phyloP scores from a whole-genome alignment of 2,329 filamentous ascomycete genomes.

The Ceratocystis harringtonii region DNA sequence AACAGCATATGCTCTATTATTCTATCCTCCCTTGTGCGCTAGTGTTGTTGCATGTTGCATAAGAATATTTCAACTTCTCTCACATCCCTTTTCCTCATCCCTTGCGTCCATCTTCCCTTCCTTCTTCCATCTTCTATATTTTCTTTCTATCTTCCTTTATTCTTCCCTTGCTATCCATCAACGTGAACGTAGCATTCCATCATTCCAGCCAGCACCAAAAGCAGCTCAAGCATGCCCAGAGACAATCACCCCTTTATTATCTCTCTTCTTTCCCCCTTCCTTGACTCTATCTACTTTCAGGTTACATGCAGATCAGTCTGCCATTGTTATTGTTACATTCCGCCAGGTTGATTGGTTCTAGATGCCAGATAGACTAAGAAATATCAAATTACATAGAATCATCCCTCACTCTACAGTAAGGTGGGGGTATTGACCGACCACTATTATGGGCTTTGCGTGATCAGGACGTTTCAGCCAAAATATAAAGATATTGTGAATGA shows the following conservation, averaged over 20 bases:
- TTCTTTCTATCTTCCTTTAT: neutral
- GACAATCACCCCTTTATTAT: neutral
- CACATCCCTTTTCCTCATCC: neutral
- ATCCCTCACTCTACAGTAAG: neutral
- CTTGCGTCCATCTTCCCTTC: neutral
- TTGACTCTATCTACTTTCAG: neutral
- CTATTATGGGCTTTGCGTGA: no score
- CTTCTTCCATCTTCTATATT: neutral
- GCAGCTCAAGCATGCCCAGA: neutral
- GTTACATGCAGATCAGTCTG: neutral
- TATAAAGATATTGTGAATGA: no score
- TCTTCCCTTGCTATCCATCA: neutral
- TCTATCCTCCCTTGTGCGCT: neutral
- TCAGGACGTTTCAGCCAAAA: no score
- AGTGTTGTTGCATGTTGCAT: neutral
- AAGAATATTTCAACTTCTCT: neutral
- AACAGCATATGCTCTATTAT: neutral
- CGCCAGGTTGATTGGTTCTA: neutral
- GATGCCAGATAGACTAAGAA: no score
- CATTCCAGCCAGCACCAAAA: neutral
- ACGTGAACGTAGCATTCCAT: neutral
- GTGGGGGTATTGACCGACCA: no score
- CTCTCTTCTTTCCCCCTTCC: neutral
- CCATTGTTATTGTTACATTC: neutral
- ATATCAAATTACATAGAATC: neutral